Evolutionary conservation across 2,329 filamentous ascomycete genomes (phyloP), one percentile per base, ranked within the genome.

Genomic region (Ophiognomonia clavigignenti-juglandacearum): DNA sequence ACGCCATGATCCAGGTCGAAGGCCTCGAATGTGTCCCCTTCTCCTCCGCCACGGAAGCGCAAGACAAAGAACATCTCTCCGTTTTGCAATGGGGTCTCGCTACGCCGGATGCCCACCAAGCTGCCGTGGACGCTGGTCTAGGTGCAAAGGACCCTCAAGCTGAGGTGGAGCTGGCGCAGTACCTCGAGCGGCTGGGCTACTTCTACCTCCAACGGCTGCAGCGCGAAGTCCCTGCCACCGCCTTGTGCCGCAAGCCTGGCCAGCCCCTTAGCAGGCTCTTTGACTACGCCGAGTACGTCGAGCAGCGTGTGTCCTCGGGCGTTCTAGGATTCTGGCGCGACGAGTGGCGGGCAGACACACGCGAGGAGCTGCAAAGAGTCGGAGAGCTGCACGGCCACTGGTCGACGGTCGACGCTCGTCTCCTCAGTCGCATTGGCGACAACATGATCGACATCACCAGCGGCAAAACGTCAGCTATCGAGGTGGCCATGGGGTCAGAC

Each of bases 1-100:
- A 45, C 6, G 43, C 43, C 18, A 39, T 45, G 35, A 10, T 39
- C 11, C 43, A 39, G 16, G 24, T 45, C 3, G 35, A 45, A 32
- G 43, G 16, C n/a, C 36, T 45, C 1, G 13, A 22, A 11, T 45
- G 43, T 9, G 14, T 45, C 6, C 43, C 43, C 9, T 24, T 45
- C 11, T 31, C 43, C 4, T 11, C n/a, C 4, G 13, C 26, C 7
- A 32, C 16, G 2, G 24, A 23, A 0, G 7, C 31, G 2, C 24
- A 45, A 10, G 43, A 45, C 3, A 39, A 23, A 11, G 11, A 8
- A 4, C 8, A 16, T 11, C 39, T 45, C 8, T 13, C 26, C 6
- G 5, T 19, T 4, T 16, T 19, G 4, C 3, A 10, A 8, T 45
- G 43, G 43, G 23, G 11, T 13, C 5, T 24, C 6, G 43, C 43